Percentiles rank a stretch among this genome's conserved stretches.
Conservation (phyloP, 108 stramenopile species). For the Nannochloropsis gaditana region DNA sequence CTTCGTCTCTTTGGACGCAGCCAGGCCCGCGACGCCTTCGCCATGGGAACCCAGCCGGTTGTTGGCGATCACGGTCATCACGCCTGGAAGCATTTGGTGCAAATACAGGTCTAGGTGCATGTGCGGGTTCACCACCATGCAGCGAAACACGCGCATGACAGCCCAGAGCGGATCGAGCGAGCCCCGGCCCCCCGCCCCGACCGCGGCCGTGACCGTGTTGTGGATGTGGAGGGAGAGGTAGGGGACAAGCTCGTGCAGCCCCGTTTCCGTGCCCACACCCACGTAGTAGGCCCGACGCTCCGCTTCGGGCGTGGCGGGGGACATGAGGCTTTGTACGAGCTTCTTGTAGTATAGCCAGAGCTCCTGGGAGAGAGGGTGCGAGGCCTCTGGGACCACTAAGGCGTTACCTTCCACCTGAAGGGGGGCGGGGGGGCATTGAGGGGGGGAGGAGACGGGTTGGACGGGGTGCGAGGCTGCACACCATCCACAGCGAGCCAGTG, state of each 20-base stretch:
- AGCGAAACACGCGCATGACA: neutral
- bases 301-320: neutral
- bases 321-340: neutral
- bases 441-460: neutral
- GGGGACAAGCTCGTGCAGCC: neutral
- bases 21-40: neutral
- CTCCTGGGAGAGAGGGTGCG: neutral
- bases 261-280: neutral
- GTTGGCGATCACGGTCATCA: neutral
- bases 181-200: neutral
- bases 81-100: neutral
- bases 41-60: neutral
- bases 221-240: neutral
- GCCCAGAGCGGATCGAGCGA: neutral
- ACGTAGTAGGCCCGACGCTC: neutral
- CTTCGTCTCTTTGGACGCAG: neutral
- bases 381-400: neutral
- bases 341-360: neutral
- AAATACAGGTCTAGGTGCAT: neutral
- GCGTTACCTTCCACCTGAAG: neutral
- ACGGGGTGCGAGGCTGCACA: neutral
- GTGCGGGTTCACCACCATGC: neutral
- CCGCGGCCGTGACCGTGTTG: neutral
- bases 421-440: neutral
- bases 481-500: constrained; percentile 23